phyloP scores from a whole-genome alignment of 1,284 basidiomycete genomes.

The Anthracocystis setariae region DNA sequence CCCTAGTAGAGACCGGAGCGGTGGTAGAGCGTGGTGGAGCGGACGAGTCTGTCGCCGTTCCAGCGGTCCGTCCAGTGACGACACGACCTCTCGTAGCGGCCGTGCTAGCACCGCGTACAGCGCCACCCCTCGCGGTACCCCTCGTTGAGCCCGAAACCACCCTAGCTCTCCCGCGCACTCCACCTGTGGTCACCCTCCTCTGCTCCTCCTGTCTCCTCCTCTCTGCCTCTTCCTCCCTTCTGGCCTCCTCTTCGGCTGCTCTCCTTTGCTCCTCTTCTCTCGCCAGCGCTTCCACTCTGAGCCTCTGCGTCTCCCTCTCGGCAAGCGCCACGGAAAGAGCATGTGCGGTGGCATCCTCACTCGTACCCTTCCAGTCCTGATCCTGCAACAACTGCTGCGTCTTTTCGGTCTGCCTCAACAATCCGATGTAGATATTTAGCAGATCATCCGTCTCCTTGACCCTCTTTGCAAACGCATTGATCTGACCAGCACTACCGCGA shows the following conservation, averaged over 20 bases:
- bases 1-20: slow-evolving; percentile 5
- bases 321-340: slow-evolving; percentile 37
- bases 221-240: slow-evolving; percentile 22
- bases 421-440: slow-evolving; percentile 59
- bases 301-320: slow-evolving; percentile 44
- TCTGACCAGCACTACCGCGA: slow-evolving; percentile 50
- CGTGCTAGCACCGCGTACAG: slow-evolving; percentile 3
- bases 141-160: slow-evolving; percentile 23
- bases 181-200: slow-evolving; percentile 8
- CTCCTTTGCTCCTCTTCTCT: slow-evolving; percentile 36
- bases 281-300: slow-evolving; percentile 36
- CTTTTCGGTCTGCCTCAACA: slow-evolving; percentile 58
- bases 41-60: too few species aligned
- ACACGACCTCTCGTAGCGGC: slow-evolving; percentile 18
- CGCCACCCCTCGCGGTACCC: slow-evolving; percentile 22
- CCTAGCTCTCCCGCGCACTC: slow-evolving; percentile 17
- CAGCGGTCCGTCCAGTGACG: slow-evolving; percentile 12
- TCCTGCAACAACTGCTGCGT: slow-evolving; percentile 58
- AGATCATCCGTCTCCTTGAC: slow-evolving; percentile 58
- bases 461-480: slow-evolving; percentile 58
- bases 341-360: slow-evolving; percentile 52
- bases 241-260: slow-evolving; percentile 18
- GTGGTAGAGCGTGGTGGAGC: slow-evolving; percentile 6
- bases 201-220: slow-evolving; percentile 19
- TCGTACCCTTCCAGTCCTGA: slow-evolving; percentile 59